Conservation (phyloP, 768 basidiomycete species). For the Hemileccinum impolitum region DNA sequence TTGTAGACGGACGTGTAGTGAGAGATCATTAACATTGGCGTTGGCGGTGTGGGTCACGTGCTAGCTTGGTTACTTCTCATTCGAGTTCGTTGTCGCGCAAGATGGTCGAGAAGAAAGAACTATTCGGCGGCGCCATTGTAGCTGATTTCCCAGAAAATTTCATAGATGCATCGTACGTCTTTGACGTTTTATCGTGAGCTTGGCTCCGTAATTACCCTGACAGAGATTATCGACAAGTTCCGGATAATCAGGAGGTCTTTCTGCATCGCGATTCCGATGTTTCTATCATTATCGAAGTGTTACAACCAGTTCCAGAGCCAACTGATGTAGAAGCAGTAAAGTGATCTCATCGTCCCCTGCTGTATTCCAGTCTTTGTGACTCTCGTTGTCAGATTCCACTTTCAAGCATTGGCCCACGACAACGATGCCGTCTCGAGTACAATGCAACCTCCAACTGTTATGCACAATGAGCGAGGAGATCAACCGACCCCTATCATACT, state of each 20-base stretch:
- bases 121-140: conserved; percentile 89
- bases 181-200: conserved; percentile 6
- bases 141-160: conserved; percentile 52
- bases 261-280: conserved; percentile 63
- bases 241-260: conserved; percentile 94
- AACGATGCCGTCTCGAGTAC: conserved; percentile 60
- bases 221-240: conserved; percentile 77
- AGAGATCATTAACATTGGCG: too few species aligned
- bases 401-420: conserved; percentile 86
- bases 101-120: conserved; percentile 17
- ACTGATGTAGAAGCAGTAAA: conserved; percentile 62
- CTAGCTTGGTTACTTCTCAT: too few species aligned
- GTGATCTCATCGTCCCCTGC: conserved; percentile 39
- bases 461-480: conserved; percentile 43
- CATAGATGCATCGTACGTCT: conserved; percentile 82
- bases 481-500: conserved; percentile 58
- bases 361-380: conserved; percentile 2
- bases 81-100: too few species aligned
- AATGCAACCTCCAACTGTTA: conserved; percentile 41
- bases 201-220: background rate
- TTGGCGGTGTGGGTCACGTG: conserved; percentile 19
- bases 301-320: conserved; percentile 63
- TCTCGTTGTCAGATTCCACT: conserved; percentile 69
- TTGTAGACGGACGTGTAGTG: conserved; percentile 35
- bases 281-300: conserved; percentile 82